Conservation (phyloP, 345 rosid genomes). For the Eucalyptus sp. region DNA sequence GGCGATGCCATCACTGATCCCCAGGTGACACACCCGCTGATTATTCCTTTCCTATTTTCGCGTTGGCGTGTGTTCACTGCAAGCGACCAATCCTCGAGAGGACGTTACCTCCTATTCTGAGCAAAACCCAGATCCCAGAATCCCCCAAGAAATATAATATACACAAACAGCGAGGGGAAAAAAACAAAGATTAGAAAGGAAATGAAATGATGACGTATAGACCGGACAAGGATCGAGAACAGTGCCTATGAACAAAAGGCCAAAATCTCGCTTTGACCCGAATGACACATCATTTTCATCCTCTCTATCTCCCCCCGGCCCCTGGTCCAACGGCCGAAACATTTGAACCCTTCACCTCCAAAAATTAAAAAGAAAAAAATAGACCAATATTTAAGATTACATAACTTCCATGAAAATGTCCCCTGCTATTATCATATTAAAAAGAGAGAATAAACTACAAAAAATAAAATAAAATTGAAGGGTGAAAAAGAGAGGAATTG, state of each 20-base stretch:
- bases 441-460: not conserved
- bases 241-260: not conserved
- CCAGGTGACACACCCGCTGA: not conserved
- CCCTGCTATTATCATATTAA: not conserved
- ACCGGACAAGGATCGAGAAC: not conserved
- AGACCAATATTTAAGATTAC: not conserved
- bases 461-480: not conserved
- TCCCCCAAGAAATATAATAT: not conserved
- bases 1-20: not conserved
- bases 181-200: not conserved
- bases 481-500: not conserved
- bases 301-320: not conserved
- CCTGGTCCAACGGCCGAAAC: not conserved
- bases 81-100: not conserved
- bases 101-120: not conserved
- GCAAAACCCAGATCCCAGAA: not conserved
- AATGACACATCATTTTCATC: not conserved
- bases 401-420: not conserved
- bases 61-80: not conserved
- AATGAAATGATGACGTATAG: not conserved
- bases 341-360: not conserved
- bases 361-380: not conserved
- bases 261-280: not conserved
- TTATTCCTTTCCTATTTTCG: not conserved
- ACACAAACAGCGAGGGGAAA: not conserved